phyloP scores from a whole-genome alignment of 768 basidiomycete genomes.

The Plicaturopsis crispa region DNA sequence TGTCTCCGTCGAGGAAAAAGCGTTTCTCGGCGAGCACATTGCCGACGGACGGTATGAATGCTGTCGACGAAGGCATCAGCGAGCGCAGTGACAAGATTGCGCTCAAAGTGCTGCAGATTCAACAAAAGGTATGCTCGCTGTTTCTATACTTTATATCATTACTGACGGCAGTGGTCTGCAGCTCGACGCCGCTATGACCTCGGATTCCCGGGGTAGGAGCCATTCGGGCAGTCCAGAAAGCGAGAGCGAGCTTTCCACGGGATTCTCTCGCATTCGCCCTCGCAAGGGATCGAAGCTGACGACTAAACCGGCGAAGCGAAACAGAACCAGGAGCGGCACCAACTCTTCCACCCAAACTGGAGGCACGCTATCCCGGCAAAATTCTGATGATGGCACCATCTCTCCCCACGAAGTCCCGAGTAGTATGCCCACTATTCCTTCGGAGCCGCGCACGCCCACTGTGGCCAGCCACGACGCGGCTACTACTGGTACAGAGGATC shows the following conservation, averaged over 20 bases:
- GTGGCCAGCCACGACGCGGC: constrained; percentile 9
- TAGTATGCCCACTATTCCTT: constrained; percentile 18
- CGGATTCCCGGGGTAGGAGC: constrained; percentile 31
- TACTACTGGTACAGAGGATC: constrained; percentile 23
- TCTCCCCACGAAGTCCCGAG: too few relatives aligned
- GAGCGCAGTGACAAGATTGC: constrained; percentile 83
- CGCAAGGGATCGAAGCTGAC: constrained; percentile 23
- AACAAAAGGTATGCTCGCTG: constrained; percentile 69
- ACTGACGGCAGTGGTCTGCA: too few relatives aligned
- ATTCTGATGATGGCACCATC: constrained; percentile 20
- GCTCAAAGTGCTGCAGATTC: constrained; percentile 82
- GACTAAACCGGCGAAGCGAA: constrained; percentile 1
- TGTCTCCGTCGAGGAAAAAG: constrained; percentile 51
- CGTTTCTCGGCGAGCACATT: constrained; percentile 66
- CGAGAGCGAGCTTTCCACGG: constrained; percentile 50
- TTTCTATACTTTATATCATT: background rate
- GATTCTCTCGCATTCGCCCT: constrained; percentile 35
- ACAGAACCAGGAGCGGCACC: constrained; percentile 49
- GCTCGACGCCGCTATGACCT: constrained; percentile 70
- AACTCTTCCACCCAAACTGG: constrained; percentile 53
- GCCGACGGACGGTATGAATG: constrained; percentile 64
- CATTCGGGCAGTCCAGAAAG: constrained; percentile 35
- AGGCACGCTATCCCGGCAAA: too few relatives aligned
- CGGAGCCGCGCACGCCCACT: constrained; percentile 25
- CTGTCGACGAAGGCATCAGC: constrained; percentile 82